These are phyloP conservation scores for Dioscorea alata DNA, from an alignment of 106 monocot species.

Conservation along the genomic window DNA sequence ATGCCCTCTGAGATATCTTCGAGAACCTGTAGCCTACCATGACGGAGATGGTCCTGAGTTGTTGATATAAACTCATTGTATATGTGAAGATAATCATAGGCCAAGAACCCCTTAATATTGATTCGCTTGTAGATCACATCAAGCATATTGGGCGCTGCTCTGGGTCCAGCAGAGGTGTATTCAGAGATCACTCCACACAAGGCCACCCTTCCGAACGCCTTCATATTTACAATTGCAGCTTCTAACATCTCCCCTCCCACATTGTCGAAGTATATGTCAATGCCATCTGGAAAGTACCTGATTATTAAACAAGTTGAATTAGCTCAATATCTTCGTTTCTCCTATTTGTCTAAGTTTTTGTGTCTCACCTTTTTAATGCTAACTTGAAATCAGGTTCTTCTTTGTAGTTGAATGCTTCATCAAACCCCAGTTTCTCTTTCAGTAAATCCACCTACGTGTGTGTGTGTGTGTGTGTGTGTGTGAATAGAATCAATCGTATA, in stretches of 20 bases:
- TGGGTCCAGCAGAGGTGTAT: constrained; percentile 15
- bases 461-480: too few relatives aligned
- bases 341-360: too few relatives aligned
- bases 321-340: too few relatives aligned
- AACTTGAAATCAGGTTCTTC: constrained; percentile 42
- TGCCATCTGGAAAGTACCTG: constrained; percentile 44
- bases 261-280: constrained; percentile 52
- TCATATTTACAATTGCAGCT: constrained; percentile 43
- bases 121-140: constrained; percentile 37
- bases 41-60: constrained; percentile 17
- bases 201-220: constrained; percentile 35
- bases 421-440: constrained; percentile 41
- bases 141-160: constrained; percentile 22
- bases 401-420: constrained; percentile 56
- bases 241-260: constrained; percentile 32
- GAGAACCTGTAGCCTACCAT: constrained; percentile 26
- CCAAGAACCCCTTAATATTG: constrained; percentile 32
- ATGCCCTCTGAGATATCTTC: constrained; percentile 47
- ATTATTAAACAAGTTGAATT: too few relatives aligned
- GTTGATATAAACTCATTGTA: constrained; percentile 13
- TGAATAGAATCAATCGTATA: too few relatives aligned
- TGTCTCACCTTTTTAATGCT: constrained; percentile 30
- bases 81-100: constrained; percentile 10
- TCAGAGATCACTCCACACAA: constrained; percentile 36
- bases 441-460: constrained; percentile 38